A percentile compares a stretch with the other conserved stretches of the same genome.
phyloP scores from a whole-genome alignment of 1,284 basidiomycete genomes.

The Microbotryomycetes sp. region DNA sequence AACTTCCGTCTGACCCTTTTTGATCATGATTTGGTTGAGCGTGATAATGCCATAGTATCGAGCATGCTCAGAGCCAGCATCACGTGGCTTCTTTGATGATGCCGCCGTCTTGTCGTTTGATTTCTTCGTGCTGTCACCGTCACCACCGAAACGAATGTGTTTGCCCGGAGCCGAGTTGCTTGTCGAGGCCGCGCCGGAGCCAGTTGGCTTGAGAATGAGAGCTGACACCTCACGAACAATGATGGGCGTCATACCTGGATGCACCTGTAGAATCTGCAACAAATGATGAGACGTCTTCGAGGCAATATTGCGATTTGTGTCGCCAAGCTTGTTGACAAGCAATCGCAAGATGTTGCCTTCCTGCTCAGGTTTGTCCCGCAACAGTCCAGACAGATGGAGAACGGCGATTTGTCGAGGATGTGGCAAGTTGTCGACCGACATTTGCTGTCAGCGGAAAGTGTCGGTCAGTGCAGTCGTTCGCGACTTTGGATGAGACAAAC shows the following conservation, averaged over 20 bases:
- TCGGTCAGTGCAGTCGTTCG: neutral
- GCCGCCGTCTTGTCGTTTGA: conserved; percentile 40
- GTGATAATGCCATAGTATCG: conserved; percentile 89
- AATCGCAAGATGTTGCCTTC: conserved; percentile 91
- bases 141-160: conserved; percentile 46
- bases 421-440: conserved; percentile 78
- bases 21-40: conserved; percentile 85
- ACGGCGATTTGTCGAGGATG: conserved; percentile 82
- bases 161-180: conserved; percentile 40
- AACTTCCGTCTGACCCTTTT: conserved; percentile 60
- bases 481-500: neutral
- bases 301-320: conserved; percentile 79
- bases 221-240: conserved; percentile 80
- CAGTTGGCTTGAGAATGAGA: conserved; percentile 60
- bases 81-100: conserved; percentile 24
- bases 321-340: conserved; percentile 92
- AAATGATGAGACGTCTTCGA: conserved; percentile 85
- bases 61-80: conserved; percentile 56
- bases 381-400: conserved; percentile 59
- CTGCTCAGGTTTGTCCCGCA: conserved; percentile 89
- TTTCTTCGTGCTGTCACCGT: conserved; percentile 37
- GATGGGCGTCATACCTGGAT: conserved; percentile 90
- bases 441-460: conserved; percentile 50
- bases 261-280: conserved; percentile 79
- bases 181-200: conserved; percentile 47